Base-by-base conservation (phyloP, 2,329 filamentous ascomycete genomes). In the Neoscytalidium dimidiatum region DNA sequence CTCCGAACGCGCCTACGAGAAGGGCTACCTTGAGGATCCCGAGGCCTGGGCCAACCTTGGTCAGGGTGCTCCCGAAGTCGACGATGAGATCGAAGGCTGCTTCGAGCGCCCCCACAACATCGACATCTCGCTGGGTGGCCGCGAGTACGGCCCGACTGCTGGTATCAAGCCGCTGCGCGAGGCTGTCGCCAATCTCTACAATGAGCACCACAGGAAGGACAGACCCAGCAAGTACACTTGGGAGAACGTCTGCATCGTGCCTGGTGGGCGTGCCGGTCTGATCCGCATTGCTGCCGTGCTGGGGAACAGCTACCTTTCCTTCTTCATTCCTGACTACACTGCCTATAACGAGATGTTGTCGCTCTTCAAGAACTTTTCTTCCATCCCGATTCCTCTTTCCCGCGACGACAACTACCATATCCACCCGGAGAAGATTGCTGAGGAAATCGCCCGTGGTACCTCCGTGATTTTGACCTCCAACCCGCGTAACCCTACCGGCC, bases 261-360 rank as follows among this genome's bases (percentile, higher is more conserved):
- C 94, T 51, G 94, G 94, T 77, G 94, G 94, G 43, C 88, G 94
- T 72, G 94, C 94, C 35, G 94, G 94, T 56, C 82, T 98, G 79
- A 97, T 97, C 76, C 88, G 94, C 71, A 97, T 98, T 76, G 94
- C 94, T 21, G 94, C 94, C 60, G 93, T 98, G 5, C 81, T 98
- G 71, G 94, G 94, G 69, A 96, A 96, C 77, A 90, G 93, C 64
- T 96, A 96, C 74, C 84, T 97, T 68, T 92, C 90, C 46, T 97
- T 97, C 85, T 97, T 96, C 80, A 92, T 96, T 75, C 92, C 92
- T 51, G 76, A 97, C 78, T 97, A 97, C 81, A 97, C 94, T 3
- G 94, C 94, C 2, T 98, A 98, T 83, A 97, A 96, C 74, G 94
- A 97, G 83, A 97, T 98, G 94, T 81, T 97, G 81, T 92, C 90